Base-by-base conservation (phyloP, 2,329 filamentous ascomycete genomes). In the Aspergillus niger region DNA sequence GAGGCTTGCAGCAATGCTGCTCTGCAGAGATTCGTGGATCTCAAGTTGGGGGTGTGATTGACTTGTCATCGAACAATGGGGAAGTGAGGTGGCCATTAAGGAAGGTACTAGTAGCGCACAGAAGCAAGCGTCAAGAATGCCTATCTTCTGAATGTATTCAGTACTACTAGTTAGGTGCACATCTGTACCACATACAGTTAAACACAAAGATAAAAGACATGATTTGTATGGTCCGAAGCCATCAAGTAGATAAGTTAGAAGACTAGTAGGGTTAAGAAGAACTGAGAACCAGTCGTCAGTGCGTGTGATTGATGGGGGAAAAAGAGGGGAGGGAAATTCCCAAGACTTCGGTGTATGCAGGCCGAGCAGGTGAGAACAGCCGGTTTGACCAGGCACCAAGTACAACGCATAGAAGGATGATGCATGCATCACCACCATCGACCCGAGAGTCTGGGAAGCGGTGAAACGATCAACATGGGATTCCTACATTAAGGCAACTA, bases 341-440 rank as follows among this genome's bases (percentile, higher is more conserved):
- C 44, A 49, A 24, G 44, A 6, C 44, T 28, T 15, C 22, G 44
- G 44, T 24, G 44, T 24, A 50, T 50, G 47, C 47, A 49, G 24
- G 24, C 47, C 15, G 44, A 7, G 10, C 22, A 48, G 17, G 15
- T 43, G 41, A 24, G 41, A 24, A 22, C 41, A 22, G 41, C 41
- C 20, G 39, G 10, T 44, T 28, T 32, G 13, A n/a, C 47, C 47
- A 50, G 47, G 47, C 47, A 50, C 47, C 28, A 50, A 50, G 24
- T 26, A 54, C 52, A 55, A 39, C 52, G 52, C 52, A 24, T 44
- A 69, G 70, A 8, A 81, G 55, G 36, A 53, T 67, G 6, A 65
- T 59, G 78, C 80, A 81, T 20, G 71, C 72, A 24, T 70, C 57
- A 53, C 73, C 71, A 8, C 80, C 39, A 55, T 55, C n/a, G 63